Evolutionary conservation across 768 basidiomycete species (phyloP).

Genomic region (Leccinum disarticulatum): DNA sequence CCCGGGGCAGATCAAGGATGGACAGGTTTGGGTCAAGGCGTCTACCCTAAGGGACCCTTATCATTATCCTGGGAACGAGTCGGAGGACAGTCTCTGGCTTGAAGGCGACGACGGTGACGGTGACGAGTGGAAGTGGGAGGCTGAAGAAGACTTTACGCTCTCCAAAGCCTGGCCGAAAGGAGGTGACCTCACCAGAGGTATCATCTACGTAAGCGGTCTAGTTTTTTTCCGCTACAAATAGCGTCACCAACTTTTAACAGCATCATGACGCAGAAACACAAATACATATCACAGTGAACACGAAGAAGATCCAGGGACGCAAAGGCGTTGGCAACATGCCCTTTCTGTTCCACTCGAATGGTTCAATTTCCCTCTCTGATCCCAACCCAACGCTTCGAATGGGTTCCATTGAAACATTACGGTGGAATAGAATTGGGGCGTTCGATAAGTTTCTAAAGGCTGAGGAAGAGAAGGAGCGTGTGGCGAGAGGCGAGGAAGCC

Average conservation of each 20-base stretch:
- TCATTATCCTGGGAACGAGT: conserved; percentile 40
- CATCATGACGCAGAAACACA: conserved; percentile 49
- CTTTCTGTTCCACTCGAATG: conserved; percentile 55
- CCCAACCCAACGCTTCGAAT: conserved; percentile 24
- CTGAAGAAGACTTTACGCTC: conserved; percentile 65
- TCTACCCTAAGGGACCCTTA: conserved; percentile 56
- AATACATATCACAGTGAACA: conserved; percentile 66
- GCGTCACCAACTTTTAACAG: conserved; percentile 32
- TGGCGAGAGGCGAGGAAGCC: conserved; percentile 11
- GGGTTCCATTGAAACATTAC: conserved; percentile 25
- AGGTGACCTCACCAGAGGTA: conserved; percentile 43
- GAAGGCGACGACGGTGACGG: conserved; percentile 34
- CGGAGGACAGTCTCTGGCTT: conserved; percentile 32
- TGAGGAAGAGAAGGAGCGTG: conserved; percentile 29
- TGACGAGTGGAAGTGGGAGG: conserved; percentile 63
- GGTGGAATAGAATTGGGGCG: conserved; percentile 31
- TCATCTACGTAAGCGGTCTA: conserved; percentile 57
- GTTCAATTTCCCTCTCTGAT: conserved; percentile 32
- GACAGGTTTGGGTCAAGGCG: conserved; percentile 47
- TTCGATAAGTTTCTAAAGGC: conserved; percentile 29
- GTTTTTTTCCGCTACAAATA: neutral
- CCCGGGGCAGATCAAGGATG: conserved; percentile 54
- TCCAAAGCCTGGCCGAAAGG: conserved; percentile 56
- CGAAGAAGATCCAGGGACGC: conserved; percentile 47
- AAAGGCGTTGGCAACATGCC: conserved; percentile 63